phyloP scores from a whole-genome alignment of 352 stramenopile species.

The Phytophthora kernoviae region DNA sequence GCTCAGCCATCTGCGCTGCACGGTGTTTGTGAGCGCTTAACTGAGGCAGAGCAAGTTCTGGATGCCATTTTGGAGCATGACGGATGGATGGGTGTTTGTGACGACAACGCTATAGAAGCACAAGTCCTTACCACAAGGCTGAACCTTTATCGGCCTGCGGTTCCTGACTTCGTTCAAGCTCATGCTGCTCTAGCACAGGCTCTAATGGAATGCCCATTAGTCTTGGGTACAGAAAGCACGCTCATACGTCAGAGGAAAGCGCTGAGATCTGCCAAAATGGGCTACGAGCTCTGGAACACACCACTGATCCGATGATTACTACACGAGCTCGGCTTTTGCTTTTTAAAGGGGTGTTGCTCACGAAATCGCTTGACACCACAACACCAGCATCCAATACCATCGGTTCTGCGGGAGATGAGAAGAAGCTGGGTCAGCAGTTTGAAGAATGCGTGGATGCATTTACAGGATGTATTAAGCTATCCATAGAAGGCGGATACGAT shows the following conservation, averaged over 20 bases:
- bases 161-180: constrained; percentile 57
- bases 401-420: constrained; percentile 3
- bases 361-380: constrained; percentile 34
- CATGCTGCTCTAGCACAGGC: constrained; percentile 55
- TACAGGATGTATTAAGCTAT: constrained; percentile 38
- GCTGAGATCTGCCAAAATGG: constrained; percentile 42
- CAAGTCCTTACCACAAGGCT: constrained; percentile 36
- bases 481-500: constrained; percentile 63
- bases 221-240: constrained; percentile 22
- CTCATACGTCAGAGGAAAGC: constrained; percentile 21
- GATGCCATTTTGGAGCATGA: constrained; percentile 52
- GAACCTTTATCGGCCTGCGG: constrained; percentile 56
- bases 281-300: constrained; percentile 49
- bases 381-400: neutral
- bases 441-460: constrained; percentile 27
- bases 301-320: constrained; percentile 37
- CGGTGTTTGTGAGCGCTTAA: constrained; percentile 21
- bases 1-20: constrained; percentile 13
- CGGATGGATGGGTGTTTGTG: constrained; percentile 59
- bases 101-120: constrained; percentile 3
- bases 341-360: constrained; percentile 54
- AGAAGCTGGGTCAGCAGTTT: constrained; percentile 14
- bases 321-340: constrained; percentile 59
- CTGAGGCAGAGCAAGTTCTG: constrained; percentile 48
- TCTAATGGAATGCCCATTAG: constrained; percentile 47